These are phyloP conservation scores for Penicillium oxalicum DNA, from an alignment of 2,329 filamentous ascomycete genomes.

Conservation along the genomic window DNA sequence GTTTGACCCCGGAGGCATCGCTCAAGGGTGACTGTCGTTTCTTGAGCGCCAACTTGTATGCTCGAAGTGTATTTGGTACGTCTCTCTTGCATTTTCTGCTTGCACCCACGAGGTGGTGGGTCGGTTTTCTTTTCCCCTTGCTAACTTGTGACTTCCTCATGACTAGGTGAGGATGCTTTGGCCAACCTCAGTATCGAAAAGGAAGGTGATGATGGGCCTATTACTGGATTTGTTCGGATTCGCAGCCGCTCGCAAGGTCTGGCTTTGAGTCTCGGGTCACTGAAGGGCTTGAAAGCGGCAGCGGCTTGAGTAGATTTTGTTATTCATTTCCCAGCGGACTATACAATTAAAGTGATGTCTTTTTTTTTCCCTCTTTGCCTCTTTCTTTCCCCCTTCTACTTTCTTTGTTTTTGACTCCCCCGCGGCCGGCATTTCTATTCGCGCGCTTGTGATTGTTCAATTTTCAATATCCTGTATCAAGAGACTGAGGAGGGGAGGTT, in stretches of 20 bases:
- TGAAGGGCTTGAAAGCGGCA: constrained; percentile 85
- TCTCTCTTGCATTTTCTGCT: constrained; percentile 1
- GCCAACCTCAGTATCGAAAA: constrained; percentile 98
- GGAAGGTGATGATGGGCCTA: constrained; percentile 88
- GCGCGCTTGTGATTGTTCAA: constrained; percentile 24
- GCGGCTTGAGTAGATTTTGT: constrained; percentile 31
- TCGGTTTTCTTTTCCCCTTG: too few species aligned
- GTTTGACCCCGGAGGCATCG: constrained; percentile 90
- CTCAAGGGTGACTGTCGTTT: constrained; percentile 98
- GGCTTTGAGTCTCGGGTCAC: constrained; percentile 82
- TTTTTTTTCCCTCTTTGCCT: constrained; percentile 17
- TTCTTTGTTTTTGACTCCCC: too few species aligned
- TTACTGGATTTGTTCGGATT: constrained; percentile 96
- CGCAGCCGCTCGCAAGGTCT: constrained; percentile 93
- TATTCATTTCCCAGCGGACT: constrained; percentile 24
- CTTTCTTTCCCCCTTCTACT: constrained; percentile 19
- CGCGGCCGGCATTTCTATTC: too few species aligned
- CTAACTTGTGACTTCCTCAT: constrained; percentile 18
- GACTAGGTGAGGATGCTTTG: constrained; percentile 87
- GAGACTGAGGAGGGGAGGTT: constrained; percentile 9
- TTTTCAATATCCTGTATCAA: constrained; percentile 22
- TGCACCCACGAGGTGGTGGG: too few species aligned
- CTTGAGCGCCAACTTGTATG: constrained; percentile 93
- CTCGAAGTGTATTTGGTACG: constrained; percentile 96
- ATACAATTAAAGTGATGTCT: constrained; percentile 26